phyloP scores from a whole-genome alignment of 768 basidiomycete genomes.

The Tephrocybe sp. region DNA sequence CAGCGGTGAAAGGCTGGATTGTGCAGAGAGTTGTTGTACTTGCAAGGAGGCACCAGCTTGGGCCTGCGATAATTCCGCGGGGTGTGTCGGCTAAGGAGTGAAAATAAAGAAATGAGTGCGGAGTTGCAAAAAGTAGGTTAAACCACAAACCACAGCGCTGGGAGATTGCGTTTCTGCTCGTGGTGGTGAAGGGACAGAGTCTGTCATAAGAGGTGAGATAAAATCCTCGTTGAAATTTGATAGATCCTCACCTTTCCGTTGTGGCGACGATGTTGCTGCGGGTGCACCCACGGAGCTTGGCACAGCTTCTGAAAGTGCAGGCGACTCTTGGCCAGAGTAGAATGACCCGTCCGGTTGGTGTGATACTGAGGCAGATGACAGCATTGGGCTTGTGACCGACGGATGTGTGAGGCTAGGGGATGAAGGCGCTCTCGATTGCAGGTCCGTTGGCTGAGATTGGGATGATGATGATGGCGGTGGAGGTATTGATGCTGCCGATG shows the following conservation, averaged over 20 bases:
- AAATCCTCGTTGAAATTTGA: conserved; percentile 9
- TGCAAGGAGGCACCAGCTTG: conserved; percentile 25
- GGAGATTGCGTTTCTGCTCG: conserved; percentile 42
- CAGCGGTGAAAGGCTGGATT: conserved; percentile 37
- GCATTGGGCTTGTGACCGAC: conserved; percentile 78
- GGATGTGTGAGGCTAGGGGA: conserved; percentile 88
- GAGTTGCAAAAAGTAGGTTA: neutral
- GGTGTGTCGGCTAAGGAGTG: conserved; percentile 35
- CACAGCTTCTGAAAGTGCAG: conserved; percentile 69
- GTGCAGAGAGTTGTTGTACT: conserved; percentile 26
- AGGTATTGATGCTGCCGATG: conserved; percentile 39
- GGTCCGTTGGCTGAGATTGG: conserved; percentile 31
- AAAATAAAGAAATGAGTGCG: neutral
- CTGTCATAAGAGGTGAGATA: conserved; percentile 27
- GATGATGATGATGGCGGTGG: conserved; percentile 32
- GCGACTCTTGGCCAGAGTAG: conserved; percentile 72
- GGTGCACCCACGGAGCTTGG: conserved; percentile 42
- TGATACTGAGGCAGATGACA: conserved; percentile 70
- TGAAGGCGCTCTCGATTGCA: conserved; percentile 48
- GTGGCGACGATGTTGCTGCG: conserved; percentile 62
- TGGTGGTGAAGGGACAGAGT: conserved; percentile 45
- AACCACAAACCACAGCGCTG: conserved; percentile 37
- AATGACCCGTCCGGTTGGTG: conserved; percentile 70
- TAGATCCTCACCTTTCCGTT: conserved; percentile 49
- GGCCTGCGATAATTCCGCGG: conserved; percentile 36